Conservation (phyloP, 148 eudicot species). For the Limonium bicolor region DNA sequence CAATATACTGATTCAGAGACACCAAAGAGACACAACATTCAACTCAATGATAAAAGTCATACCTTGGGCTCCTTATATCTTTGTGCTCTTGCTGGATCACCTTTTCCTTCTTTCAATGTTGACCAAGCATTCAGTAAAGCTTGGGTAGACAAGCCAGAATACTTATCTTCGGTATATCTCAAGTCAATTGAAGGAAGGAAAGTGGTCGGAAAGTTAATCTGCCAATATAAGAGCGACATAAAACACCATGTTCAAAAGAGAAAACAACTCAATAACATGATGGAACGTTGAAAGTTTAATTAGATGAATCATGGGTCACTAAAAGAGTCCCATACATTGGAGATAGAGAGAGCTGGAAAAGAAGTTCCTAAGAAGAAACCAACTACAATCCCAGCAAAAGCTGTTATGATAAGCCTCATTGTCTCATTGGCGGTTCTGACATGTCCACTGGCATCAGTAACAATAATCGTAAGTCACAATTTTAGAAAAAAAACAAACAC, state of each 20-base stretch:
- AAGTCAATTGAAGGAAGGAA: constrained; percentile 38
- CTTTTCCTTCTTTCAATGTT: constrained; percentile 30
- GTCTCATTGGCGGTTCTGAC: constrained; percentile 17
- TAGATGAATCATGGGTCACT: not conserved
- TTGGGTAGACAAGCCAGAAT: constrained; percentile 42
- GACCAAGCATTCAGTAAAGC: constrained; percentile 47
- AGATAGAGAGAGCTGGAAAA: constrained; percentile 38
- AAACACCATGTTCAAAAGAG: not conserved
- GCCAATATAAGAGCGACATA: constrained; percentile 4
- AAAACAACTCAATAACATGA: not conserved
- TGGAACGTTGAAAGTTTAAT: too few species aligned
- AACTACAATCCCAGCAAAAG: constrained; percentile 39
- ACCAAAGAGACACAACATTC: not conserved
- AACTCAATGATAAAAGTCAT: not conserved
- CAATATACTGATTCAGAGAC: too few species aligned
- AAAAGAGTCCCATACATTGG: constrained; percentile 27
- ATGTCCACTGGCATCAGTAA: constrained; percentile 1
- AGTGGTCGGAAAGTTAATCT: constrained; percentile 37
- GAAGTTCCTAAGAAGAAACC: constrained; percentile 59
- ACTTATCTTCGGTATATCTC: constrained; percentile 47
- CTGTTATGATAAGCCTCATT: constrained; percentile 44
- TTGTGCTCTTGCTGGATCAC: not conserved
- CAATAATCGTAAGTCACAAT: not conserved
- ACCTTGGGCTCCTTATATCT: constrained; percentile 3
- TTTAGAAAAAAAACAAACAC: not conserved